Base-by-base conservation (phyloP, 306 rosid species). In the apple (Malus domestica) region DNA sequence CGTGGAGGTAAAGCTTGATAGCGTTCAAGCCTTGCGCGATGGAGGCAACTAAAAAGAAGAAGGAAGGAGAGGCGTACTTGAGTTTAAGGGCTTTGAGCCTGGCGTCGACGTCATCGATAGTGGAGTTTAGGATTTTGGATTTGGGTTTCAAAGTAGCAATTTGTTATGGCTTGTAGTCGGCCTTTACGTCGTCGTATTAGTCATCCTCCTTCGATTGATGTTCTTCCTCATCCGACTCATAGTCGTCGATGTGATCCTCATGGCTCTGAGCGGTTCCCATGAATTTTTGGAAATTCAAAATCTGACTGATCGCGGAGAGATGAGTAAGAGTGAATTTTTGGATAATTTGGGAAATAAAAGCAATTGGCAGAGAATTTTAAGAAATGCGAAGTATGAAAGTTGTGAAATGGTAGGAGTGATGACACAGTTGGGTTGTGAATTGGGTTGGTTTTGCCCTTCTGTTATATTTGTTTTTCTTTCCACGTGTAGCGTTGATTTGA, bases 241-340 rank as follows among this genome's bases (percentile, higher is more conserved):
- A 81, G 4, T 84, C 85, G 62, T 87, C 90, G 57, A 88, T 55
- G 55, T 87, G 85, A 70, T 83, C 91, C 46, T 94, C 98, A n/a
- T 95, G 96, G 87, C 97, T 92, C 85, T 94, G 92, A 38, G 90
- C 58, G 18, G 90, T 80, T 20, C 97, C 98, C 97, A 92, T 94
- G 71, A 42, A 12, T 7, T 15, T 18, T 45, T 3, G 52, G 52
- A 69, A 45, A 7, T 25, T 76, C 10, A 19, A 61, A 71, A 27
- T 57, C 69, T 1, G 32, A 12, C 23, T 30, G 10, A 27, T 65
- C 18, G 46, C 8, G 14, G 67, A 68, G 66, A 6, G 20, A 14
- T 30, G 71, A 51, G 64, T 16, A 18, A 57, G 2, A 38, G 10
- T 38, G 42, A 8, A 38, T 38, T 38, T 38, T 38, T 25, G 11